phyloP scores from a whole-genome alignment of 345 rosid genomes.

The Salix koriyanagi region DNA sequence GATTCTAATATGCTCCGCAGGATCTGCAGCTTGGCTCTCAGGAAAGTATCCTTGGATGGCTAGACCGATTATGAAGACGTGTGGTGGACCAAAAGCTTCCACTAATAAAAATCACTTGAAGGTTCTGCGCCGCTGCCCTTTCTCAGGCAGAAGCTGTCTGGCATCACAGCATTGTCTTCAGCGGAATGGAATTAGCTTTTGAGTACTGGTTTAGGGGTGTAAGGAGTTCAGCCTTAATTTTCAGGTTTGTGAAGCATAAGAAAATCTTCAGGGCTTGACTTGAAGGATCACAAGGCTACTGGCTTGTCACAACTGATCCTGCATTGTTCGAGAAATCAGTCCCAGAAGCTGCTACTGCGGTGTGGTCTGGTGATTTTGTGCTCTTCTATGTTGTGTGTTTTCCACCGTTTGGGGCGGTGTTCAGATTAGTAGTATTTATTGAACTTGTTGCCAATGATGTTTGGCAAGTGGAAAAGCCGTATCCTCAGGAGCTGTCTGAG shows the following conservation, averaged over 20 bases:
- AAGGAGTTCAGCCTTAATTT: too few relatives aligned
- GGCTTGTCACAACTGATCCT: neutral
- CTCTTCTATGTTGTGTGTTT: neutral
- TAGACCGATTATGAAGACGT: conserved; percentile 47
- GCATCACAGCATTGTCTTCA: conserved; percentile 6
- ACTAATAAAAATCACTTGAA: neutral
- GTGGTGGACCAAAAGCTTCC: conserved; percentile 2
- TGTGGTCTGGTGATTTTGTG: neutral
- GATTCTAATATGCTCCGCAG: conserved; percentile 23
- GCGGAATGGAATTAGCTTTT: conserved; percentile 4
- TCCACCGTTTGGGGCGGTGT: neutral
- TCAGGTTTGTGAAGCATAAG: neutral
- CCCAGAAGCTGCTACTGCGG: neutral
- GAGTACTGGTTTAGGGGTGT: neutral
- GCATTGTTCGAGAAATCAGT: neutral
- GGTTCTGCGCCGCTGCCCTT: conserved; percentile 12
- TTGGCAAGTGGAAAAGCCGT: too few relatives aligned
- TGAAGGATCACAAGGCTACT: neutral
- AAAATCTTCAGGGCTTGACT: neutral
- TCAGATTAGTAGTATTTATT: neutral
- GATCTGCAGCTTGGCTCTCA: conserved; percentile 66
- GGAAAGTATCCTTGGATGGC: conserved; percentile 65
- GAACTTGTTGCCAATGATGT: neutral
- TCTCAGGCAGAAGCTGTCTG: conserved; percentile 3
- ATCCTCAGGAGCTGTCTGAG: neutral